phyloP scores from a whole-genome alignment of 1,284 basidiomycete genomes.

The Trametes polyzona region DNA sequence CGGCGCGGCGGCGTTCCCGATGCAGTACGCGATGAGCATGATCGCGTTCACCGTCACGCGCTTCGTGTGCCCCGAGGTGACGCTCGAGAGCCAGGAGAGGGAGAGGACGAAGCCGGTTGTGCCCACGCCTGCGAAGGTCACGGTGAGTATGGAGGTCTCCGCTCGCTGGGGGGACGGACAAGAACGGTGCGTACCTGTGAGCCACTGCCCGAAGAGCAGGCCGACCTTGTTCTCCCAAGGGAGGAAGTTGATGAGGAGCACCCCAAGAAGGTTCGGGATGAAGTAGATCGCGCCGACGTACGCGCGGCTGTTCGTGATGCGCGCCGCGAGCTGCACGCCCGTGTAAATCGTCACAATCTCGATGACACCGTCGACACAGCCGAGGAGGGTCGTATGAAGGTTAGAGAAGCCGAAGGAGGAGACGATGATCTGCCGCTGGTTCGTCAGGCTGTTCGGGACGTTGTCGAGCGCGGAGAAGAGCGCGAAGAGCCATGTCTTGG shows the following conservation, averaged over 20 bases:
- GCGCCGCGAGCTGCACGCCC: slow-evolving; percentile 60
- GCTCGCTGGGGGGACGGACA: too few relatives aligned
- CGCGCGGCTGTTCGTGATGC: slow-evolving; percentile 60
- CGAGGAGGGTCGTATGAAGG: slow-evolving; percentile 70
- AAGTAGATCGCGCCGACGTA: slow-evolving; percentile 64
- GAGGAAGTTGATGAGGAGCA: slow-evolving; percentile 64
- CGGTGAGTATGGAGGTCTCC: too few relatives aligned
- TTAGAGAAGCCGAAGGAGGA: slow-evolving; percentile 68
- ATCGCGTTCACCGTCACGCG: slow-evolving; percentile 69
- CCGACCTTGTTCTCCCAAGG: slow-evolving; percentile 68
- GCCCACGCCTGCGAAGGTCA: slow-evolving; percentile 51
- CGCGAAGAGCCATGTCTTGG: slow-evolving; percentile 75
- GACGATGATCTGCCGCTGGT: slow-evolving; percentile 71
- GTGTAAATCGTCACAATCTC: slow-evolving; percentile 71
- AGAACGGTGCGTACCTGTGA: slow-evolving; percentile 54
- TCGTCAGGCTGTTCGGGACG: slow-evolving; percentile 73
- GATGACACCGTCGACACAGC: slow-evolving; percentile 67
- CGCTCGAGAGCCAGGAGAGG: slow-evolving; percentile 67
- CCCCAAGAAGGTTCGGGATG: slow-evolving; percentile 64
- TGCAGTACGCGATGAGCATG: slow-evolving; percentile 70
- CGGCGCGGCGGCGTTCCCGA: slow-evolving; percentile 71
- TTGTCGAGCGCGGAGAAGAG: slow-evolving; percentile 66
- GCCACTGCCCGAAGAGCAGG: slow-evolving; percentile 61
- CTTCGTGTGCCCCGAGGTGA: slow-evolving; percentile 81
- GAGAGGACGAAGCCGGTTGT: slow-evolving; percentile 72